phyloP scores from a whole-genome alignment of 78 protist species.

The Chrysochromulina tobinii region DNA sequence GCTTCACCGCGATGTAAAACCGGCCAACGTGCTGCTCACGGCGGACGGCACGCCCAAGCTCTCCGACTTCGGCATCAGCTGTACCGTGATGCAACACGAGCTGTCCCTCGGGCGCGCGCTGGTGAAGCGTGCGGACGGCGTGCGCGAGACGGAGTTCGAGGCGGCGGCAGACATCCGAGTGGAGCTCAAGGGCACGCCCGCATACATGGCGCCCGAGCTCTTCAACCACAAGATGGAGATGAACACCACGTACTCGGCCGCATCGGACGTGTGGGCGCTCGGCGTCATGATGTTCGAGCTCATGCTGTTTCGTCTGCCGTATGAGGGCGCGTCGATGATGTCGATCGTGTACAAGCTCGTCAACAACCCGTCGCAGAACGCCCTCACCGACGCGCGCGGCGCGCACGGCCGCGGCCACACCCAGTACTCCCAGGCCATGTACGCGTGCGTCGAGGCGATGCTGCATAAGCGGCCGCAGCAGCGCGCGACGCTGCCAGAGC shows the following conservation, averaged over 20 bases:
- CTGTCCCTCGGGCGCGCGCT: too few species aligned
- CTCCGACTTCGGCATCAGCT: conserved; percentile 52
- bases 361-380: neutral
- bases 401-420: neutral
- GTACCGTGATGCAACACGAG: neutral
- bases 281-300: conserved; percentile 43
- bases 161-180: neutral
- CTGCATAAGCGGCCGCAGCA: neutral
- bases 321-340: conserved; percentile 21
- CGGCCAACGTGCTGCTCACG: conserved; percentile 36
- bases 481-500: conserved; percentile 24
- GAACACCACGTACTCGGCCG: conserved; percentile 17
- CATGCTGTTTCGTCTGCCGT: conserved; percentile 18
- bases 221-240: conserved; percentile 8
- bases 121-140: too few species aligned
- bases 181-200: conserved; percentile 65
- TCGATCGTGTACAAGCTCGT: neutral
- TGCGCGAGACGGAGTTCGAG: neutral
- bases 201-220: conserved; percentile 54
- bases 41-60: conserved; percentile 26
- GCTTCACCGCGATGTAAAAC: conserved; percentile 51
- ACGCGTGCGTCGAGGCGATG: neutral
- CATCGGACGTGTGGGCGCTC: conserved; percentile 55
- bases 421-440: neutral
- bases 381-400: neutral